Evolutionary conservation across 805 yeast species (phyloP), one percentile per base, ranked within the genome.

Genomic region (Sungouiozyma ichnusensis): DNA sequence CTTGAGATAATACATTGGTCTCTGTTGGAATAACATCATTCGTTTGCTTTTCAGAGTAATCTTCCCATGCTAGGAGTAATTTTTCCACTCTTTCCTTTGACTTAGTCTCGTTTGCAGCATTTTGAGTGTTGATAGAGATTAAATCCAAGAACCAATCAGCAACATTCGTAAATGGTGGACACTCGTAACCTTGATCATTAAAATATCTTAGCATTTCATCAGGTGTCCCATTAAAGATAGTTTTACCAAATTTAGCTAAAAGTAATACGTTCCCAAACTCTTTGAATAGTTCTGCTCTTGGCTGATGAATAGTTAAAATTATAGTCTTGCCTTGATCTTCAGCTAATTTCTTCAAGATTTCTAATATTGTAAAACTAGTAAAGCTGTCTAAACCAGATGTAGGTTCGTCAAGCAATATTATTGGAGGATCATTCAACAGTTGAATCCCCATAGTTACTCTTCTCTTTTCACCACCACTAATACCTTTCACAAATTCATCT

Each of bases 391-490:
- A 67, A 0, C 95, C 95, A 3, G 94, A 83, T 0, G 95, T 86
- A 2, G 95, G 95, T 54, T 86, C 95, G 60, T 86, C 95, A 18
- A 86, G 60, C 39, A 86, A 69, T 31, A 86, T 57, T 33, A 86
- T 69, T 43, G 77, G 77, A 0, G 94, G 90, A 43, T 77, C 77
- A 44, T 79, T 77, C 34, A 86, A 63, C 31, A 86, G 64, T 55
- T 85, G 94, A 36, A 84, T 73, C 2, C 88, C 90, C 58, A 86
- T 84, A 0, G 90, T 79, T 0, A 86, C 81, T 49, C 95, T 69
- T 52, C 95, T 69, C 59, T 86, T 85, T 54, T 87, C 96, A 49
- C 95, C 95, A 15, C 95, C 95, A 15, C 92, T 82, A 13, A 90
- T 74, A 29, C 86, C 86, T 53, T 79, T 79, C 1, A 66, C 62